phyloP scores from a whole-genome alignment of 768 basidiomycete species.

The Amanita fuliginea region DNA sequence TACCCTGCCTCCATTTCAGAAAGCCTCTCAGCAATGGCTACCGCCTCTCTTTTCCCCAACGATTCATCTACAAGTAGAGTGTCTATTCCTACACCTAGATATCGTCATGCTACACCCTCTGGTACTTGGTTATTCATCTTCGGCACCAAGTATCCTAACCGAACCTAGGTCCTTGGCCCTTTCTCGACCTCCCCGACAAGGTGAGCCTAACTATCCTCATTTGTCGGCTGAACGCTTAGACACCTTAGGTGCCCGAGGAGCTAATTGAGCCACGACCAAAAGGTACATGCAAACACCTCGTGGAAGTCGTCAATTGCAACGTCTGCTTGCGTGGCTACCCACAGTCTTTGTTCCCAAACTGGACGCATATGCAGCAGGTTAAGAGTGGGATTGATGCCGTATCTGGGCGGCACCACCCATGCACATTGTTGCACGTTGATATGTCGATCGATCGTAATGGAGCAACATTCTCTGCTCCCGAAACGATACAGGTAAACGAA shows the following conservation, averaged over 20 bases:
- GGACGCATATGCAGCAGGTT: conserved; percentile 35
- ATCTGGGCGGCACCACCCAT: conserved; percentile 16
- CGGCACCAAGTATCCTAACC: not conserved
- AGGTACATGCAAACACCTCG: not conserved
- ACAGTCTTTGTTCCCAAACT: conserved; percentile 42
- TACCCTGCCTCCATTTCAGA: too few relatives aligned
- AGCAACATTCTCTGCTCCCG: conserved; percentile 22
- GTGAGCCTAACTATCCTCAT: not conserved
- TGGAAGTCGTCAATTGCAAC: not conserved
- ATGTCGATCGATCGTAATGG: conserved; percentile 18
- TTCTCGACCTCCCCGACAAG: not conserved
- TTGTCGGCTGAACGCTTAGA: not conserved
- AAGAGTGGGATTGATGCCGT: conserved; percentile 28
- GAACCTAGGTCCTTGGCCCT: conserved; percentile 5
- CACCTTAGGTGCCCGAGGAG: not conserved
- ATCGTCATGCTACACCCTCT: conserved; percentile 6
- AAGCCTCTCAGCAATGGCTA: not conserved
- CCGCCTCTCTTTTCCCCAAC: not conserved
- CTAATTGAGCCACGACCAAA: not conserved
- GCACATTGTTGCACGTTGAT: conserved; percentile 28
- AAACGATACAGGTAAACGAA: conserved; percentile 8
- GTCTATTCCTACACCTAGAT: conserved; percentile 2
- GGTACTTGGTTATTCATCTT: not conserved
- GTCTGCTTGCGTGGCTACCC: conserved; percentile 30
- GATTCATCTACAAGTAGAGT: not conserved